A percentile compares a stretch with the other conserved stretches of the same genome.
Conservation (phyloP, 805 yeast genomes). For the Starmerella stigmatis region DNA sequence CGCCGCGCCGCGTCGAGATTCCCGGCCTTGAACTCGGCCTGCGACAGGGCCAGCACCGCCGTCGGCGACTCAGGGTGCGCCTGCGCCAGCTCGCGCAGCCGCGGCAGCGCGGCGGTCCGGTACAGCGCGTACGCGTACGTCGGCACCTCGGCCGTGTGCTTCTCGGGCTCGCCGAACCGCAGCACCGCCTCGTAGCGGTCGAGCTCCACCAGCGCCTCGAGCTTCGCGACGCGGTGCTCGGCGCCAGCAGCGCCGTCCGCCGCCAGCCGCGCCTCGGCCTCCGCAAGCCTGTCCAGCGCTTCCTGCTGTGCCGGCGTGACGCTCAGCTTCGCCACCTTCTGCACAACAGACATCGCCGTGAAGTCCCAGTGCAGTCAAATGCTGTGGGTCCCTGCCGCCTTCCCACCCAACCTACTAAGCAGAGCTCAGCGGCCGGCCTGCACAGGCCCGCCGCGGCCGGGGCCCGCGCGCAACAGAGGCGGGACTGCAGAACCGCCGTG, state of each 20-base stretch:
- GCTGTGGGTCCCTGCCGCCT: neutral
- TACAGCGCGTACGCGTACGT: slow-evolving; percentile 54
- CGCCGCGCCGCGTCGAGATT: slow-evolving; percentile 35
- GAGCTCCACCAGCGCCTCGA: slow-evolving; percentile 49
- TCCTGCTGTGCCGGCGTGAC: slow-evolving; percentile 23
- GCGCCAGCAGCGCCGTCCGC: slow-evolving; percentile 26
- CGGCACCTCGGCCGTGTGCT: slow-evolving; percentile 21
- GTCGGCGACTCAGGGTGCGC: slow-evolving; percentile 6
- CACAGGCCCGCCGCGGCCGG: no score
- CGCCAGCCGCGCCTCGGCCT: slow-evolving; percentile 28
- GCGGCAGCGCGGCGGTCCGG: slow-evolving; percentile 40
- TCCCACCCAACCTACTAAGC: neutral
- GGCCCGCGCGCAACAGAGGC: no score
- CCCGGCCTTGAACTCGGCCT: slow-evolving; percentile 43
- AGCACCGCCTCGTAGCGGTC: slow-evolving; percentile 46
- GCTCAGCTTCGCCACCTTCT: slow-evolving; percentile 16
- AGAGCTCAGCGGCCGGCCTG: no score
- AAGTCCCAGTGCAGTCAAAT: neutral
- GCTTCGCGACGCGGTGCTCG: slow-evolving; percentile 34
- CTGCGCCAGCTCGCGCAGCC: slow-evolving; percentile 24
- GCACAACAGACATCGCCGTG: slow-evolving; percentile 21
- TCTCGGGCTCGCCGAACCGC: slow-evolving; percentile 25
- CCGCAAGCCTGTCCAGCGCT: slow-evolving; percentile 31
- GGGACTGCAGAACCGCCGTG: no score
- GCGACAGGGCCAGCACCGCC: slow-evolving; percentile 44